Evolutionary conservation across 1,284 basidiomycete genomes (phyloP), one percentile per base, ranked within the genome.

Genomic region (Ustilago bromivora): DNA sequence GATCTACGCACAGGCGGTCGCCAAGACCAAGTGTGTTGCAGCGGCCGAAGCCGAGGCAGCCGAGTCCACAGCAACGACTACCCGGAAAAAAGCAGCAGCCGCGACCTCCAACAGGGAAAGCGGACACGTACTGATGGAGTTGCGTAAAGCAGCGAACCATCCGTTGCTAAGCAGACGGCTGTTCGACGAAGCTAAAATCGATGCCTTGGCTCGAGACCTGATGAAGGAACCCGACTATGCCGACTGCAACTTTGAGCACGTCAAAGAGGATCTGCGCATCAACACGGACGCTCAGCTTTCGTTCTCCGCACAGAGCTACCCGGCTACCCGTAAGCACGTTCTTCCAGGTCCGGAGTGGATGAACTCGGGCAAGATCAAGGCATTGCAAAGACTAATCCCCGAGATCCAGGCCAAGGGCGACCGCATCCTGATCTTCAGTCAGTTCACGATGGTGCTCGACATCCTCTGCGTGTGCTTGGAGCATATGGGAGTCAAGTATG

Each of bases 141-240:
- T 98, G 36, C 91, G 95, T 49, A 98, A 99, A 87, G 96, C 96
- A 2, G 93, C 96, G 0, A 93, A 92, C 53, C 97, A 99, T 87
- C 96, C 97, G 4, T 92, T 99, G 91, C 89, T 99, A 4, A 98
- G 99, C 89, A 90, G 97, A 23, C 90, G 90, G 23, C 89, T 90
- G 8, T 99, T 94, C 86, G 92, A 92, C 38, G 92, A 96, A 81
- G 89, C 91, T 38, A 91, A 89, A 57, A 88, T 99, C 77, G 89
- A 89, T 28, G 88, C 90, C 2, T 91, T 99, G 78, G 91, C 96
- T 1, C 92, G 91, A 80, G 91, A 92, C 57, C 90, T 97, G 66
- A 87, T 99, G 83, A 95, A 95, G 85, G 96, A 98, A 84, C 92
- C 94, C 4, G 93, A 96, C 28, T 78, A 83, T 61, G 82, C 83